Conservation (phyloP, 2,329 filamentous ascomycete species). For the Penicillium corylophilum region DNA sequence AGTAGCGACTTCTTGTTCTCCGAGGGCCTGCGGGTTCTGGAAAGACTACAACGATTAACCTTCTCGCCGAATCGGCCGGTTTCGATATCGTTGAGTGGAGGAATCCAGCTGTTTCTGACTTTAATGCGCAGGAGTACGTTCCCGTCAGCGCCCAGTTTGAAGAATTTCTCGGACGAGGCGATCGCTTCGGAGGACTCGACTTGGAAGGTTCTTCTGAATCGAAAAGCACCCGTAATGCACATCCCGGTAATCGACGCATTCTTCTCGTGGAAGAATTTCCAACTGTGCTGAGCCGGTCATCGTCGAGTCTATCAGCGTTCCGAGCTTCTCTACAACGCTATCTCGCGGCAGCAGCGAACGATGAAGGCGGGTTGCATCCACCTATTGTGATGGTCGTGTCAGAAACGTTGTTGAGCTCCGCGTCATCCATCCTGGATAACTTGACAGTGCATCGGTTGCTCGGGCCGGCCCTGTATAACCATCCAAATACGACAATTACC, state of each 20-base stretch:
- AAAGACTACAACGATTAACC: slow-evolving; percentile 81
- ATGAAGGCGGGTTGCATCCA: slow-evolving; percentile 50
- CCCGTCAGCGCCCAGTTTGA: slow-evolving; percentile 82
- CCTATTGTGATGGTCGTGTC: slow-evolving; percentile 90
- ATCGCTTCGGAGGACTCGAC: slow-evolving; percentile 74
- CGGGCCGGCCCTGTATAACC: slow-evolving; percentile 79
- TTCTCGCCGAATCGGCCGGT: slow-evolving; percentile 74
- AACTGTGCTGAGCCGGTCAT: slow-evolving; percentile 68
- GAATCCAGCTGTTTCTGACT: slow-evolving; percentile 68
- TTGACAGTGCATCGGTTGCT: slow-evolving; percentile 89
- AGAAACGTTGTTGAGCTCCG: slow-evolving; percentile 83
- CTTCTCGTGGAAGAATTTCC: slow-evolving; percentile 82
- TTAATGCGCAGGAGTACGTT: slow-evolving; percentile 60
- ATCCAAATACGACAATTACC: slow-evolving; percentile 74
- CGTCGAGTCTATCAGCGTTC: slow-evolving; percentile 66
- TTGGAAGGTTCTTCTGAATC: slow-evolving; percentile 25
- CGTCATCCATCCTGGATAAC: slow-evolving; percentile 80
- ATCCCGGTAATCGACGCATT: slow-evolving; percentile 48
- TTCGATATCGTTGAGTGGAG: slow-evolving; percentile 86
- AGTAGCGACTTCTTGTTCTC: slow-evolving; percentile 73
- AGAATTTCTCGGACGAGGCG: slow-evolving; percentile 81
- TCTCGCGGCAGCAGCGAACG: slow-evolving; percentile 65
- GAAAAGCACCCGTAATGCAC: slow-evolving; percentile 2
- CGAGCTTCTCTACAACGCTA: slow-evolving; percentile 73
- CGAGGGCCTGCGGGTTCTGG: slow-evolving; percentile 89